A percentile compares a stretch with the other conserved stretches of the same genome.
phyloP scores from a whole-genome alignment of 306 rosid species.

The Erythrophleum fordii region DNA sequence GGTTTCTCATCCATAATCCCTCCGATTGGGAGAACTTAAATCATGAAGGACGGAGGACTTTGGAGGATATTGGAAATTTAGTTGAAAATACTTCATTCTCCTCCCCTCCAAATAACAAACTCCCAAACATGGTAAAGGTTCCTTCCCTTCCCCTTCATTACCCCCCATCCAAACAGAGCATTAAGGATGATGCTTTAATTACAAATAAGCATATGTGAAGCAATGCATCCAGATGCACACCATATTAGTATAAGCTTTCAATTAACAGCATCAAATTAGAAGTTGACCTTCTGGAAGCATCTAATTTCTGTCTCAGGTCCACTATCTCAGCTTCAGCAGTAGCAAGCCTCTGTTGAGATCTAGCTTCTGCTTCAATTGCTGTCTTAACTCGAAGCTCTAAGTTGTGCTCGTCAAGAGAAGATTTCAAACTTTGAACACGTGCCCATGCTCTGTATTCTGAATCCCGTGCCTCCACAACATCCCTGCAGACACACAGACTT shows the following conservation, averaged over 20 bases:
- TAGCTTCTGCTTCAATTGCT: slow-evolving; percentile 97
- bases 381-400: slow-evolving; percentile 88
- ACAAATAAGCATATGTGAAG: background rate
- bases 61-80: background rate
- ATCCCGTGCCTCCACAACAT: slow-evolving; percentile 79
- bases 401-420: slow-evolving; percentile 82
- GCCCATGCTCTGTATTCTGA: slow-evolving; percentile 91
- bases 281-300: slow-evolving; percentile 74
- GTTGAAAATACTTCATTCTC: background rate
- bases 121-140: background rate
- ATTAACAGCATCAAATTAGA: slow-evolving; percentile 1
- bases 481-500: slow-evolving; percentile 60
- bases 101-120: background rate
- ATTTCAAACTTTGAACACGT: slow-evolving; percentile 71
- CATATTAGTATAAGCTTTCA: slow-evolving; percentile 23
- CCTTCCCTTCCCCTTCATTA: background rate
- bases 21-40: background rate
- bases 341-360: slow-evolving; percentile 90
- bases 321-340: slow-evolving; percentile 96
- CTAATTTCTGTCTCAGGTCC: slow-evolving; percentile 74
- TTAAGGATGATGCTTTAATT: slow-evolving; percentile 6
- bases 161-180: background rate
- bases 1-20: background rate
- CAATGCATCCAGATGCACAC: background rate
- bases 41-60: background rate